Conservation (phyloP, 2,329 filamentous ascomycete genomes). For the Fusarium vanettenii region DNA sequence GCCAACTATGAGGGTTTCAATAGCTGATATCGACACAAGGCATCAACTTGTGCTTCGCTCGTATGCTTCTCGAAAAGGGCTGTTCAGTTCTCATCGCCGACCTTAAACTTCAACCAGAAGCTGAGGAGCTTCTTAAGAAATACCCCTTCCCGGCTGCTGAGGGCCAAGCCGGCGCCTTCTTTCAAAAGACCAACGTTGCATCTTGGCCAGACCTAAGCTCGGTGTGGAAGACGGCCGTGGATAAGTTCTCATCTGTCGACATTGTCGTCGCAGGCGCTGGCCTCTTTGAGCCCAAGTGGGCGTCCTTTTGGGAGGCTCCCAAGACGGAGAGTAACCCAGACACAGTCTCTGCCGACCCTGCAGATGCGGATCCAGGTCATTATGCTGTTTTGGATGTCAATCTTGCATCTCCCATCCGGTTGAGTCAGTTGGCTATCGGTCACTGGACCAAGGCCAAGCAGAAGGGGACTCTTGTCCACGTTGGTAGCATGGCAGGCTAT, state of each 20-base stretch:
- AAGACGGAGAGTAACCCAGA: constrained; percentile 44
- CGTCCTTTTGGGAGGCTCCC: constrained; percentile 52
- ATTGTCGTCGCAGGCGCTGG: constrained; percentile 53
- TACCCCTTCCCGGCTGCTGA: constrained; percentile 42
- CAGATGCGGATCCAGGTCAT: constrained; percentile 45
- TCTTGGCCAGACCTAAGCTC: constrained; percentile 50
- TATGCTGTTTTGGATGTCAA: constrained; percentile 53
- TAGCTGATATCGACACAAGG: constrained; percentile 37
- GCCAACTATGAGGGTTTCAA: neutral
- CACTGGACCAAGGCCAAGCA: constrained; percentile 49
- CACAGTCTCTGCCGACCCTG: constrained; percentile 41
- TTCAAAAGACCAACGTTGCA: constrained; percentile 51
- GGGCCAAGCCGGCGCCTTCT: constrained; percentile 44
- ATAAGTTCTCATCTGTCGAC: constrained; percentile 47
- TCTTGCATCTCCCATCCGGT: constrained; percentile 50
- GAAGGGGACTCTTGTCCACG: constrained; percentile 47
- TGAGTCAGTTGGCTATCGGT: constrained; percentile 52
- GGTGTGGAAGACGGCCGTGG: constrained; percentile 46
- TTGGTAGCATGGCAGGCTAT: constrained; percentile 51
- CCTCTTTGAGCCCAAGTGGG: constrained; percentile 51
- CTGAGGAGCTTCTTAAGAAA: constrained; percentile 46
- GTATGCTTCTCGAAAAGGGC: constrained; percentile 47
- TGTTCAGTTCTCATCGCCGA: constrained; percentile 54
- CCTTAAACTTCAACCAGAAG: constrained; percentile 49
- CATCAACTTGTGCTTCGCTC: constrained; percentile 52